Evolutionary conservation across 176 grass and related monocot genomes (phyloP), one percentile per base, ranked within the genome.

Genomic region (Triticum monococcum): DNA sequence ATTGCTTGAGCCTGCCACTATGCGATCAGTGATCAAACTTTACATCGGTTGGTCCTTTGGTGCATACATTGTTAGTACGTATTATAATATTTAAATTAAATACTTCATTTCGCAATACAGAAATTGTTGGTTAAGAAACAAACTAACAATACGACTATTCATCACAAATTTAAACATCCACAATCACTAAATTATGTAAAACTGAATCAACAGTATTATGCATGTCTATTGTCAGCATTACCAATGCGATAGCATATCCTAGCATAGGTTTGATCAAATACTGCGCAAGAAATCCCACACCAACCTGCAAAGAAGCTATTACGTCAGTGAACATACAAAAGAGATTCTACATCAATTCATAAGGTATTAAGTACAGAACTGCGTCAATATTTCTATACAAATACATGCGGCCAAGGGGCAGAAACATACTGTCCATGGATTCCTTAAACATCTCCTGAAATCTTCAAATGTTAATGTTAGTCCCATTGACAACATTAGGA

Each of bases 401-500:
- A 90, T 68, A 50, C 9, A 64, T 32, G 40, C 13, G 59, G 68
- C 52, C 37, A 41, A 85, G 70, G 43, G 9, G n/a, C 65, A 90
- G 13, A 76, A 79, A 87, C 91, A 87, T 92, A 96, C 97, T 24
- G 97, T 99, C 94, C 97, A 96, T 85, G 97, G 97, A 82, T 99
- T 99, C 79, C 94, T 92, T 94, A 99, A 54, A 64, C 94, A 99
- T 94, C 89, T 96, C 82, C 72, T 96, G 87, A 99, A 99, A 94
- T 99, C 97, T 40, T 99, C 94, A 40, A 99, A 96, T 76, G 92
- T 94, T 73, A 99, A 88, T 48, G 97, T 99, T 54, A 99, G 79
- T 77, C 97, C 97, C 97, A 99, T 96, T 4, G 97, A 99, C 25
- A 96, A 87, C 97, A 96, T 99, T 57, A 99, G 90, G 24, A 99